Conservation (phyloP, 345 rosid genomes). For the Lepidium didymum region DNA sequence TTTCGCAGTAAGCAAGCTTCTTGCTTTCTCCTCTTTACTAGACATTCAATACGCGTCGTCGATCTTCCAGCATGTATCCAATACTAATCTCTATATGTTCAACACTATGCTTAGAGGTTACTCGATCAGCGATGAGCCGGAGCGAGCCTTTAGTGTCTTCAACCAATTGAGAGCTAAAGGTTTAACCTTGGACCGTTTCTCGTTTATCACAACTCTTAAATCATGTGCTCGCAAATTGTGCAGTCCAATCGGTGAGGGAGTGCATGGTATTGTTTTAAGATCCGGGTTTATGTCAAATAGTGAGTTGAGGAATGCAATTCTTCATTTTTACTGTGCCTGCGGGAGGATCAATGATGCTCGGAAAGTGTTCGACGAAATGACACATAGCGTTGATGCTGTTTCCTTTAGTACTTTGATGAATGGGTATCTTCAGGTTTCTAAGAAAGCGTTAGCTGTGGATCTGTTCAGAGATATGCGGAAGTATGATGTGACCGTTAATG, state of each 20-base stretch:
- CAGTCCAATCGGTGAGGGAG: constrained; percentile 27
- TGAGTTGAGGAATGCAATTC: constrained; percentile 44
- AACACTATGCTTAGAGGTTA: constrained; percentile 52
- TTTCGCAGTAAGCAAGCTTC: constrained; percentile 54
- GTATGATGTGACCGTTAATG: constrained; percentile 26
- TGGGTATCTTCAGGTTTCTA: constrained; percentile 36
- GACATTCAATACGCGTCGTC: constrained; percentile 47
- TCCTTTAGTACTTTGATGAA: constrained; percentile 55
- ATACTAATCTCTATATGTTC: constrained; percentile 57
- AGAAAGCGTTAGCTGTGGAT: constrained; percentile 22
- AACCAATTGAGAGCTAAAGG: constrained; percentile 44
- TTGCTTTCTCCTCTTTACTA: constrained; percentile 39
- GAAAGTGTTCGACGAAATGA: constrained; percentile 54
- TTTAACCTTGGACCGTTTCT: constrained; percentile 47
- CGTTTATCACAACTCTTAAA: constrained; percentile 47
- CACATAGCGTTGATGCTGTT: constrained; percentile 38
- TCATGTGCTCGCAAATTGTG: constrained; percentile 36
- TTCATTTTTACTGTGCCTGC: constrained; percentile 36
- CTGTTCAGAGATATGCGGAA: constrained; percentile 36
- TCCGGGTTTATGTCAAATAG: constrained; percentile 40
- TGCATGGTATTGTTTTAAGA: constrained; percentile 47
- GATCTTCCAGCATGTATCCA: constrained; percentile 37
- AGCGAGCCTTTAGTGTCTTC: constrained; percentile 43
- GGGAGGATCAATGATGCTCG: constrained; percentile 35
- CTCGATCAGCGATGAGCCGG: constrained; percentile 41